Conservation (phyloP, 345 rosid species). For the Salix arbutifolia region DNA sequence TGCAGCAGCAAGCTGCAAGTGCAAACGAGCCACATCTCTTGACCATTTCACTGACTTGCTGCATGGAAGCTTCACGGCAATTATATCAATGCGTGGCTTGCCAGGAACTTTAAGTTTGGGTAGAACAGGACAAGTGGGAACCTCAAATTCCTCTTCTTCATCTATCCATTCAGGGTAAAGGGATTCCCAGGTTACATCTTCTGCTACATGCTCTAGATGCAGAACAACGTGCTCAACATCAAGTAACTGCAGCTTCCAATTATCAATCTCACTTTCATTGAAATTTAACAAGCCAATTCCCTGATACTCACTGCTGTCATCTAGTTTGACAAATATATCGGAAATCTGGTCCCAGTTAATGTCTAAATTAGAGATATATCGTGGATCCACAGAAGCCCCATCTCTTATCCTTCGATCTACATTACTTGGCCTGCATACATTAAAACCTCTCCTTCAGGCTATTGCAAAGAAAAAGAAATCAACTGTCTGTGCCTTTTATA, state of each 20-base stretch:
- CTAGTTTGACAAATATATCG: conserved; percentile 43
- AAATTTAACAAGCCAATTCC: conserved; percentile 78
- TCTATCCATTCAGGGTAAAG: conserved; percentile 93
- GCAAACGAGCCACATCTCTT: conserved; percentile 79
- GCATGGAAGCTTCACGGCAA: conserved; percentile 81
- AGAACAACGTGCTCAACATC: conserved; percentile 58
- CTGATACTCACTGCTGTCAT: conserved; percentile 43
- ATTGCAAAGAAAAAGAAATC: neutral
- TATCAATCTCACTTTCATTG: conserved; percentile 50
- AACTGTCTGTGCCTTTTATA: neutral
- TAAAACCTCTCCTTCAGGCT: conserved; percentile 15
- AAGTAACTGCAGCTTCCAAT: conserved; percentile 50
- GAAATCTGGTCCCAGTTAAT: conserved; percentile 64
- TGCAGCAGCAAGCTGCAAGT: conserved; percentile 80
- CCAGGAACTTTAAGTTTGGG: conserved; percentile 65
- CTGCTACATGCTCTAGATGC: conserved; percentile 38
- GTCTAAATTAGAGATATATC: conserved; percentile 50
- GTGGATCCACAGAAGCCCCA: conserved; percentile 38
- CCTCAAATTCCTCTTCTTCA: conserved; percentile 80
- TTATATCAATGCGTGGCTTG: conserved; percentile 69
- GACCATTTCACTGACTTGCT: conserved; percentile 60
- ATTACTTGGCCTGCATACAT: conserved; percentile 34
- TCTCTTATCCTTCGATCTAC: conserved; percentile 49
- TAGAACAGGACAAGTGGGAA: conserved; percentile 71
- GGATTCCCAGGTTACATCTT: conserved; percentile 67